phyloP scores from a whole-genome alignment of 106 monocot species.

The Dactylorhiza incarnata region DNA sequence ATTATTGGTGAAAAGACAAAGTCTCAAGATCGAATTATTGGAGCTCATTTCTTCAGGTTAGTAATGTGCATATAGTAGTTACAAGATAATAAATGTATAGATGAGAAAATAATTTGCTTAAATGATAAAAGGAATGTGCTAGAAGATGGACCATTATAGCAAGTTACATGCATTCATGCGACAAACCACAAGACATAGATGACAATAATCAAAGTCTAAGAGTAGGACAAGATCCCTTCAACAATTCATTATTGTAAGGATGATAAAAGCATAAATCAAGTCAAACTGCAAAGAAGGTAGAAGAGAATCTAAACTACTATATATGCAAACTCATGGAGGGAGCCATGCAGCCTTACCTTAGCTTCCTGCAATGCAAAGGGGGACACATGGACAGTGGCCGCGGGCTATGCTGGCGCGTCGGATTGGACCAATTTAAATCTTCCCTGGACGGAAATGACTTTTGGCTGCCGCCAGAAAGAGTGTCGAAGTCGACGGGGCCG shows the following conservation, averaged over 20 bases:
- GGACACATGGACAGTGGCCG: too few species aligned
- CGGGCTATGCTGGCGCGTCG: too few species aligned
- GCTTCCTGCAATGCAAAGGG: too few species aligned
- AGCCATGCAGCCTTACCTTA: too few species aligned
- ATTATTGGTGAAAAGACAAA: conserved; percentile 66
- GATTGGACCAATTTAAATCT: too few species aligned
- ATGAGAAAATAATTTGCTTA: neutral
- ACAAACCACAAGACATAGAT: neutral
- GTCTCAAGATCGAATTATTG: conserved; percentile 80
- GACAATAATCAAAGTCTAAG: neutral
- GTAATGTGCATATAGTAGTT: neutral
- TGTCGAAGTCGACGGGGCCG: too few species aligned
- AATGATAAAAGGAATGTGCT: neutral
- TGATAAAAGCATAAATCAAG: neutral
- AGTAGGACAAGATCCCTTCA: neutral
- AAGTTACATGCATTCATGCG: neutral
- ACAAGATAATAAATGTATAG: neutral
- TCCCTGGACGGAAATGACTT: too few species aligned
- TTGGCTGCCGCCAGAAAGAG: too few species aligned
- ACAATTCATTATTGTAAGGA: neutral
- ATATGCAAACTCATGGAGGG: too few species aligned
- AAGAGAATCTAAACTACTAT: neutral
- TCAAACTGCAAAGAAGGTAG: neutral
- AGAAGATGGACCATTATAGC: neutral
- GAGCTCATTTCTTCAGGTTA: conserved; percentile 93